These are phyloP conservation scores for Stagonosporopsis rhizophila DNA, from an alignment of 2,329 filamentous ascomycete species.

Conservation along the genomic window DNA sequence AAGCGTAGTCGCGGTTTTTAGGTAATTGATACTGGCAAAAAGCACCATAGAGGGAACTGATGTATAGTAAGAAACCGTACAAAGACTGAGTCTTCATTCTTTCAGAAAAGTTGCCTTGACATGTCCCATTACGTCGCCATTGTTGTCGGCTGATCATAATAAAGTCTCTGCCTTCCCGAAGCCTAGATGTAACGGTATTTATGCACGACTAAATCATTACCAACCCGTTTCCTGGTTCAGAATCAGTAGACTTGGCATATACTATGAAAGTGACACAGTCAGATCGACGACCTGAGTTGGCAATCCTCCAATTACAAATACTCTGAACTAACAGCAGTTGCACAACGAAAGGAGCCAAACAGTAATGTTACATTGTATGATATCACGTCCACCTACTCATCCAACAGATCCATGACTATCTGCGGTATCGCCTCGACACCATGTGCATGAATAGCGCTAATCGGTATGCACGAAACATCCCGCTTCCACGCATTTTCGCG, in stretches of 20 bases:
- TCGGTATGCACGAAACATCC: conserved; percentile 72
- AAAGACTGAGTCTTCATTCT: not conserved
- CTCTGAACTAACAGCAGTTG: too few relatives aligned
- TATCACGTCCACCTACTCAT: conserved; percentile 28
- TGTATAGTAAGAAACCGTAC: conserved; percentile 21
- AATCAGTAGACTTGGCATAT: too few relatives aligned
- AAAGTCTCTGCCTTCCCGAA: too few relatives aligned
- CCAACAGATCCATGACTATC: conserved; percentile 72
- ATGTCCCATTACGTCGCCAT: not conserved
- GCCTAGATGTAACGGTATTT: too few relatives aligned
- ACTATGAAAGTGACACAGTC: too few relatives aligned
- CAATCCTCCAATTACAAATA: too few relatives aligned
- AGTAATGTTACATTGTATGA: not conserved
- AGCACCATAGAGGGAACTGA: not conserved
- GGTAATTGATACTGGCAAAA: not conserved
- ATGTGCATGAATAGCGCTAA: conserved; percentile 88
- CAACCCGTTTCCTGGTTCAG: too few relatives aligned
- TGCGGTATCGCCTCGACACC: conserved; percentile 79
- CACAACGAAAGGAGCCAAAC: not conserved
- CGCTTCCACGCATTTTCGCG: conserved; percentile 67
- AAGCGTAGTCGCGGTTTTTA: not conserved
- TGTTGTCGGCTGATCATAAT: not conserved
- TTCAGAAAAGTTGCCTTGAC: not conserved
- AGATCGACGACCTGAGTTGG: too few relatives aligned
- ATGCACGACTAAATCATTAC: too few relatives aligned